phyloP scores from a whole-genome alignment of 352 stramenopile species.

The Pythium guiyangense region DNA sequence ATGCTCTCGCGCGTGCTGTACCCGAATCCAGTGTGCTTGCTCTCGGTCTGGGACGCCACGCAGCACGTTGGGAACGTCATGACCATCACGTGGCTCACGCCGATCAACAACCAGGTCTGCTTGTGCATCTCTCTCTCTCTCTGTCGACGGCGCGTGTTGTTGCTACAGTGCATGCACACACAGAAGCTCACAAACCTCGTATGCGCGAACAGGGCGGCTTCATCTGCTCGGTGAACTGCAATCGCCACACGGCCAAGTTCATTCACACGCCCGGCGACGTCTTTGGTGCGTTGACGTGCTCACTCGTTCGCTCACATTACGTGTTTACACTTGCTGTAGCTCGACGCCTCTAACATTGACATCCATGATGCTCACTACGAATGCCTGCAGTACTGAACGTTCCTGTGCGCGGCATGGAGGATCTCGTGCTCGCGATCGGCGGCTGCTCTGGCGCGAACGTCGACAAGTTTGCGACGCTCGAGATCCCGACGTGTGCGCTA shows the following conservation, averaged over 20 bases:
- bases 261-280: slow-evolving; percentile 37
- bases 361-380: not conserved
- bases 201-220: slow-evolving; percentile 48
- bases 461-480: slow-evolving; percentile 62
- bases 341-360: not conserved
- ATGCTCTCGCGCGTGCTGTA: slow-evolving; percentile 82
- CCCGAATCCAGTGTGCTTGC: slow-evolving; percentile 75
- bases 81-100: slow-evolving; percentile 86
- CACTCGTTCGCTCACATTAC: not conserved
- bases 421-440: slow-evolving; percentile 74
- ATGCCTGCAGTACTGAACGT: slow-evolving; percentile 60
- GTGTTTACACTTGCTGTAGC: no score
- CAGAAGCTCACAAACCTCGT: not conserved
- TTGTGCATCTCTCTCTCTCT: not conserved
- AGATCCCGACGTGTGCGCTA: slow-evolving; percentile 39
- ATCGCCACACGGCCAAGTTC: slow-evolving; percentile 57
- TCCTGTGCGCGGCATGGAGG: slow-evolving; percentile 61
- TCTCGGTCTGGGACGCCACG: slow-evolving; percentile 32
- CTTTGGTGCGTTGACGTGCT: slow-evolving; percentile 42
- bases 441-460: slow-evolving; percentile 39
- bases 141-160: not conserved
- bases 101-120: slow-evolving; percentile 82
- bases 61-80: slow-evolving; percentile 51
- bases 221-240: slow-evolving; percentile 77
- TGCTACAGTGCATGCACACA: not conserved